Percentiles rank a stretch among this genome's conserved stretches.
Evolutionary conservation across 228 moss, liverwort and hornwort genomes (phyloP).

Genomic region (Sphagnum fallax): DNA sequence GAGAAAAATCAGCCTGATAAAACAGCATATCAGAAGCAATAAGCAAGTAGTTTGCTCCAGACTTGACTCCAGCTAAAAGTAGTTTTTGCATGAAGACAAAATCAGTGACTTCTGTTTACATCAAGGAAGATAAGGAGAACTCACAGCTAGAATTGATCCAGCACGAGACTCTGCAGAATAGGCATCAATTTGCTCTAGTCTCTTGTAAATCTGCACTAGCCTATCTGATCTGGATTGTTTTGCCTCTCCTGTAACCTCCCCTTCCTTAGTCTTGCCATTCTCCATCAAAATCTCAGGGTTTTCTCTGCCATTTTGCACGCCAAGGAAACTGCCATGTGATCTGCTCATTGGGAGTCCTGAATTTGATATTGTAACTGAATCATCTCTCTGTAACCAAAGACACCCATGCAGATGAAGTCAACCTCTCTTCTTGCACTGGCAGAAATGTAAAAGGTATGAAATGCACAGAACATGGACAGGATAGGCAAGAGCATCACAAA

Average conservation of each 20-base stretch:
- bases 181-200: conserved; percentile 93
- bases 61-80: too few relatives aligned
- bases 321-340: conserved; percentile 39
- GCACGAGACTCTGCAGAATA: conserved; percentile 96
- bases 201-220: conserved; percentile 91
- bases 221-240: conserved; percentile 77
- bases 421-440: neutral
- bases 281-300: neutral
- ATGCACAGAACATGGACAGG: neutral
- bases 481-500: too few relatives aligned
- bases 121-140: conserved; percentile 4
- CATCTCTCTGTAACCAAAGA: conserved; percentile 35
- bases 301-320: conserved; percentile 5
- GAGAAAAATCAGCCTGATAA: neutral
- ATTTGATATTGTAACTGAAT: conserved; percentile 20
- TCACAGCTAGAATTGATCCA: conserved; percentile 93
- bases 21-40: neutral
- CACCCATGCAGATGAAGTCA: neutral
- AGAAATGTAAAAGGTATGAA: neutral
- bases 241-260: conserved; percentile 34
- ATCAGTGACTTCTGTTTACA: neutral
- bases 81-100: too few relatives aligned
- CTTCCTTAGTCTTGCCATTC: conserved; percentile 10
- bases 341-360: conserved; percentile 26
- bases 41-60: too few relatives aligned